Evolutionary conservation across 176 grass and related monocot genomes (phyloP).

Genomic region (Themeda triandra): DNA sequence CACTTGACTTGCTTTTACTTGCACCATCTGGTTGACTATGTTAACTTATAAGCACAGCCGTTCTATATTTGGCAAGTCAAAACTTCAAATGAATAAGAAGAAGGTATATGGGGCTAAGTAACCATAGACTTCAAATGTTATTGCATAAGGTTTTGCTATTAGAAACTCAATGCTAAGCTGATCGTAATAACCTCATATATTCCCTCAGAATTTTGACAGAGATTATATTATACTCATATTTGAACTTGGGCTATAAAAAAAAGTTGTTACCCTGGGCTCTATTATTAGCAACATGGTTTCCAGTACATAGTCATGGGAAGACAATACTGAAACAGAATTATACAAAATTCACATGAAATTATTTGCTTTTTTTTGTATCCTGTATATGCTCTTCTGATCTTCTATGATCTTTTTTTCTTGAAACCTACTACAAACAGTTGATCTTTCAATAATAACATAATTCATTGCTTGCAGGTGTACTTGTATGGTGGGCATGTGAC

Average conservation of each 20-base stretch:
- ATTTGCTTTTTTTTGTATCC: background rate
- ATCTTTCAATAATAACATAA: background rate
- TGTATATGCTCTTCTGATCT: background rate
- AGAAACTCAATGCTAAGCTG: background rate
- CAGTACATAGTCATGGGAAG: background rate
- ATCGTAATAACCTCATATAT: background rate
- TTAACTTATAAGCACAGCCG: background rate
- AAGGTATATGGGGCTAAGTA: background rate
- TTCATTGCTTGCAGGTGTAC: constrained; percentile 56
- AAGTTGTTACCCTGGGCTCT: background rate
- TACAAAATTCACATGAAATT: background rate
- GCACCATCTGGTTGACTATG: constrained; percentile 10
- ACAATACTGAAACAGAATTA: constrained; percentile 1
- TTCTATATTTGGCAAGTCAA: background rate
- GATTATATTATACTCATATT: background rate
- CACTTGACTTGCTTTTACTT: background rate
- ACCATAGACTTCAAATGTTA: background rate
- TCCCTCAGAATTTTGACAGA: background rate
- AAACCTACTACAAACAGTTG: constrained; percentile 17
- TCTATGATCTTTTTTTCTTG: background rate
- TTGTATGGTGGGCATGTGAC: constrained; percentile 72
- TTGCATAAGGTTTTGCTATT: constrained; percentile 13
- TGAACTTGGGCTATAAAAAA: constrained; percentile 1
- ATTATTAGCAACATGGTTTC: background rate
- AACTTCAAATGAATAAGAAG: constrained; percentile 12